Conservation (phyloP, 73 alveolate species). For the Paramecium biaurelia region DNA sequence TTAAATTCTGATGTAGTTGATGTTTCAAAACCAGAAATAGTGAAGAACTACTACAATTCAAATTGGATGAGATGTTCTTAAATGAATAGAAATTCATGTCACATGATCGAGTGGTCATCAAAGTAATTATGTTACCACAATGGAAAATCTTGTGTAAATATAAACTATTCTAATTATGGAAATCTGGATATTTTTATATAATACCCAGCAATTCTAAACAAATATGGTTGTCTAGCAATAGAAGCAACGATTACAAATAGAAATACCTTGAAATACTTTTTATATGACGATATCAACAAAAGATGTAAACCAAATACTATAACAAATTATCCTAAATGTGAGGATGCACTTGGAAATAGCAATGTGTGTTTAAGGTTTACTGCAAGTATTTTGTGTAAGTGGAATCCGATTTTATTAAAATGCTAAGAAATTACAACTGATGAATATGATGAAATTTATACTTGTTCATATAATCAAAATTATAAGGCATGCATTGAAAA, state of each 20-base stretch:
- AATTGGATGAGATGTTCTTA: background rate
- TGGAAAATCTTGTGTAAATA: background rate
- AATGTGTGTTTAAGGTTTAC: background rate
- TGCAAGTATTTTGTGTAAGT: background rate
- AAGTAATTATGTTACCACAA: background rate
- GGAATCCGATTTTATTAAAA: background rate
- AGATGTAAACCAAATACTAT: background rate
- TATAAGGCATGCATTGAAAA: background rate
- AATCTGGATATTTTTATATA: background rate
- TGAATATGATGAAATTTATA: background rate
- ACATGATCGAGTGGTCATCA: background rate
- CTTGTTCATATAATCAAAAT: background rate
- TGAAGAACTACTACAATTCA: background rate
- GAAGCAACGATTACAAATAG: background rate
- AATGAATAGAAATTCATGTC: constrained; percentile 20
- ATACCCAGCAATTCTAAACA: background rate
- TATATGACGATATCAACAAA: background rate
- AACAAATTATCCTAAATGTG: background rate
- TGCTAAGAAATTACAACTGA: background rate
- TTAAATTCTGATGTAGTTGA: background rate
- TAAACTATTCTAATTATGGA: background rate
- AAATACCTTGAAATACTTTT: background rate
- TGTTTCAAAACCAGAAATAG: background rate
- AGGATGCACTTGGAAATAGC: background rate
- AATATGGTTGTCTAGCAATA: background rate